These are phyloP conservation scores for Stygiomarasmius scandens DNA, from an alignment of 1,284 basidiomycete species.

Conservation along the genomic window DNA sequence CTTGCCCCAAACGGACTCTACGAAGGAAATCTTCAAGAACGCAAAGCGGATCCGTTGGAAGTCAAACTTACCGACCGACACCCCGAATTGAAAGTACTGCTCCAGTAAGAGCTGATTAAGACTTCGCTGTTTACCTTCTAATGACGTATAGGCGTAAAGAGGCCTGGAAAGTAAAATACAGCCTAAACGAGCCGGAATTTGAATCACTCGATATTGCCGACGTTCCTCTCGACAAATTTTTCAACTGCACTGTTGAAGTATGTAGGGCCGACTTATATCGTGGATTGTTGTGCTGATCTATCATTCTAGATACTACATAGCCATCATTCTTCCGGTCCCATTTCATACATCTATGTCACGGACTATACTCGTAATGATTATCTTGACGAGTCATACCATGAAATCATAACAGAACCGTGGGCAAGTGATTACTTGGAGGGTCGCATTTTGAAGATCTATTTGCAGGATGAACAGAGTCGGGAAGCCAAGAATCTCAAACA, in stretches of 20 bases:
- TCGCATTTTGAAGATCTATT: slow-evolving; percentile 55
- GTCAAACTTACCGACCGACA: slow-evolving; percentile 34
- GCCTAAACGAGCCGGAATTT: slow-evolving; percentile 34
- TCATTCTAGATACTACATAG: too few relatives aligned
- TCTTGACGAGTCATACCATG: slow-evolving; percentile 34
- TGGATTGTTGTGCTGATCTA: too few relatives aligned
- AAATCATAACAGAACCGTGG: slow-evolving; percentile 33
- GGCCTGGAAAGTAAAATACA: slow-evolving; percentile 41
- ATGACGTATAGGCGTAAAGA: slow-evolving; percentile 53
- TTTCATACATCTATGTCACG: slow-evolving; percentile 56
- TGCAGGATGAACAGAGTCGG: slow-evolving; percentile 52
- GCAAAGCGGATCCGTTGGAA: slow-evolving; percentile 48
- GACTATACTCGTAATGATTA: slow-evolving; percentile 63
- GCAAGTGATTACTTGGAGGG: slow-evolving; percentile 43
- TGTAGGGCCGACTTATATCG: not conserved
- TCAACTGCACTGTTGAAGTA: slow-evolving; percentile 66
- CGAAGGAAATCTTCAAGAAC: slow-evolving; percentile 55
- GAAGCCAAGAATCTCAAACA: slow-evolving; percentile 40
- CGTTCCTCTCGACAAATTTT: slow-evolving; percentile 42
- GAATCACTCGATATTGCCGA: slow-evolving; percentile 51
- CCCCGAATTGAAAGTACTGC: slow-evolving; percentile 45
- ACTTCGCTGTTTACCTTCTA: not conserved
- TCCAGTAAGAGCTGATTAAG: slow-evolving; percentile 47
- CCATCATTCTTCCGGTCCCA: slow-evolving; percentile 49
- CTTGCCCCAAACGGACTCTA: slow-evolving; percentile 41